Conservation (phyloP, 495 filamentous ascomycete species). For the Lasiosphaeria ovina region DNA sequence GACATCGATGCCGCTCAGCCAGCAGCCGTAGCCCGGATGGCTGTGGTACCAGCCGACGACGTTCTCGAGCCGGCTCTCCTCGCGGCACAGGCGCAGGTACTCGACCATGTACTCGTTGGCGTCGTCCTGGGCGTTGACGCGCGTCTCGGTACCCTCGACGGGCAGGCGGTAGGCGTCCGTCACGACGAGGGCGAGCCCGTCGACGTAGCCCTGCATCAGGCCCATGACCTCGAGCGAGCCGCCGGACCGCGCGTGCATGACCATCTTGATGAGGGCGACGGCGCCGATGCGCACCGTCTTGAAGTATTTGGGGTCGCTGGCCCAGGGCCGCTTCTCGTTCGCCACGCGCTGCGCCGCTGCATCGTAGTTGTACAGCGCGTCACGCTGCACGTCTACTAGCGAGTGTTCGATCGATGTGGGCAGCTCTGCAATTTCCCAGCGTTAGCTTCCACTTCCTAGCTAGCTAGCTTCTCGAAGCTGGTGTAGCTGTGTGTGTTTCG, state of each 20-base stretch:
- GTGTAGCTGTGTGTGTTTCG: too few relatives aligned
- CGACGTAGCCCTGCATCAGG: conserved; percentile 94
- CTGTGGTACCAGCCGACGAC: conserved; percentile 97
- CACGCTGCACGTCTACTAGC: conserved; percentile 79
- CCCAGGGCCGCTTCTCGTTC: conserved; percentile 70
- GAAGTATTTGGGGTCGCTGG: conserved; percentile 82
- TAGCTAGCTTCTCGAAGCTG: not conserved
- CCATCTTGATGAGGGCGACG: conserved; percentile 96
- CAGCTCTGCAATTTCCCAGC: conserved; percentile 60
- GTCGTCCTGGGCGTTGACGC: conserved; percentile 92
- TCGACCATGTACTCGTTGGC: conserved; percentile 96
- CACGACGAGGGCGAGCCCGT: conserved; percentile 79
- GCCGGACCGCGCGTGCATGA: conserved; percentile 95
- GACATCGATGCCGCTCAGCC: conserved; percentile 96
- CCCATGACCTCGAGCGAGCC: conserved; percentile 96
- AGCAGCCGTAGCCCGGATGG: conserved; percentile 97
- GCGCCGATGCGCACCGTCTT: conserved; percentile 90
- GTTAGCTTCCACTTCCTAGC: not conserved
- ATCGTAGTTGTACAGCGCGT: conserved; percentile 87
- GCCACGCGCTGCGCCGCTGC: conserved; percentile 59
- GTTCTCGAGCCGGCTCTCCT: conserved; percentile 80
- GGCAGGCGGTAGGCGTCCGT: conserved; percentile 93
- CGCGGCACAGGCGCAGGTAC: conserved; percentile 73
- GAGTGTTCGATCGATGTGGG: conserved; percentile 34
- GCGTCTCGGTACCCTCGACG: conserved; percentile 95